Evolutionary conservation across 371 early-diverging fungal genomes (phyloP), one percentile per base, ranked within the genome.

Genomic region (Syncephalastrum racemosum): DNA sequence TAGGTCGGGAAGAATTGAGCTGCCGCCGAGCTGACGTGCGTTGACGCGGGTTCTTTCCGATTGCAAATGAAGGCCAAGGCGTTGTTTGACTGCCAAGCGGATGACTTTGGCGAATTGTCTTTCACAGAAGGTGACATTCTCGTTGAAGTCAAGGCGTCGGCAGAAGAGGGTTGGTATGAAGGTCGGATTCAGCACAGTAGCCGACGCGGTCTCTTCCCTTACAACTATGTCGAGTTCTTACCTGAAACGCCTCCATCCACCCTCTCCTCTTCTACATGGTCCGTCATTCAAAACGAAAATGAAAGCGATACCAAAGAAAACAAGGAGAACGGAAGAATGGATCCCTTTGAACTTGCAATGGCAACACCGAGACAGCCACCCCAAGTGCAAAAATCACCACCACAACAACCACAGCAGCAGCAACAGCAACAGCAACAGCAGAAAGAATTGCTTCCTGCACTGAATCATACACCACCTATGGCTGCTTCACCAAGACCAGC

Each of bases 101-200:
- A 87, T 53, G 81, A 83, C 39, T 67, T 69, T 20, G 77, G 73
- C 5, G 87, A 87, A 54, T 66, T 87, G 46, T 72, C 84, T 0
- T 87, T 87, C 56, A 62, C 59, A 36, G 79, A 80, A 53, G 85
- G 84, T 15, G 83, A 80, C 51, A 72, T 79, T 54, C 46, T 87
- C 1, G 63, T 78, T 5, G 79, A 85, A 64, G 83, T 84, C 7
- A 65, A 55, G 6, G 60, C 70, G 47, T 77, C 85, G 4, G 65
- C 64, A n/a, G 85, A 84, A 58, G 77, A 79, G 12, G 85, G 81
- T 43, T 84, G 85, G 85, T 73, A 75, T n/a, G 74, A 68, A 55
- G 85, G 85, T 4, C 67, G 67, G 36, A 50, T 84, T 24, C 64
- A 80, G 56, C 61, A 74, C 14, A 80, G 75, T 22, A 60, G 60